phyloP scores from a whole-genome alignment of 345 rosid genomes.

The Angophora floribunda region DNA sequence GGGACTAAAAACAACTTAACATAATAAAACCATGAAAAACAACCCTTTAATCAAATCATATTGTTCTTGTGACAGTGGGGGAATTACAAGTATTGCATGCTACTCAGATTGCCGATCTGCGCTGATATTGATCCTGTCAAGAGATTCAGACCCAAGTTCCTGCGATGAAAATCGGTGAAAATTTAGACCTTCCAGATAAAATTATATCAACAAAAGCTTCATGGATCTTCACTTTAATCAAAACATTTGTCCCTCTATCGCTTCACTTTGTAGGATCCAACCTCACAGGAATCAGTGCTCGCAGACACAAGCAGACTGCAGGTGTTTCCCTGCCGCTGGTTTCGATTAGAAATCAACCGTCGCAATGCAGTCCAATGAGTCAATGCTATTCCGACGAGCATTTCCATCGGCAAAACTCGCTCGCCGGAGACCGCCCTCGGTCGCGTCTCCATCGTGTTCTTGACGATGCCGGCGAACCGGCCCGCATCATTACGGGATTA shows the following conservation, averaged over 20 bases:
- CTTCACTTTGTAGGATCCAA: not conserved
- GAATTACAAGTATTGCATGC: conserved; percentile 41
- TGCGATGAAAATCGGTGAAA: conserved; percentile 6
- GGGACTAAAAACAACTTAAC: not conserved
- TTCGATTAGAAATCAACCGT: not conserved
- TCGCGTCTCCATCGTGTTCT: not conserved
- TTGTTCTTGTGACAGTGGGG: not conserved
- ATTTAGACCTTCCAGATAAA: not conserved
- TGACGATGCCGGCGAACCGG: not conserved
- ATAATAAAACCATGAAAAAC: rapidly evolving
- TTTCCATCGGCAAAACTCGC: not conserved
- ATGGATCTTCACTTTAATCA: not conserved
- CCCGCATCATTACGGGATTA: not conserved
- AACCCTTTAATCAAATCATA: not conserved
- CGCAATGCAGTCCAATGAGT: not conserved
- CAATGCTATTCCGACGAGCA: not conserved
- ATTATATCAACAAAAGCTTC: not conserved
- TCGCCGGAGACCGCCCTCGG: not conserved
- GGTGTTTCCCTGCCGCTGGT: not conserved
- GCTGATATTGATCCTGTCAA: conserved; percentile 40
- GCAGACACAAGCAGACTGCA: not conserved
- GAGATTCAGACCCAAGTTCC: conserved; percentile 32
- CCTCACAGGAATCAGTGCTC: not conserved
- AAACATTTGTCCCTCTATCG: not conserved
- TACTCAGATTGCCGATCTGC: conserved; percentile 31